Base-by-base conservation (phyloP, 2,329 filamentous ascomycete species). In the Parafenestella ontariensis region DNA sequence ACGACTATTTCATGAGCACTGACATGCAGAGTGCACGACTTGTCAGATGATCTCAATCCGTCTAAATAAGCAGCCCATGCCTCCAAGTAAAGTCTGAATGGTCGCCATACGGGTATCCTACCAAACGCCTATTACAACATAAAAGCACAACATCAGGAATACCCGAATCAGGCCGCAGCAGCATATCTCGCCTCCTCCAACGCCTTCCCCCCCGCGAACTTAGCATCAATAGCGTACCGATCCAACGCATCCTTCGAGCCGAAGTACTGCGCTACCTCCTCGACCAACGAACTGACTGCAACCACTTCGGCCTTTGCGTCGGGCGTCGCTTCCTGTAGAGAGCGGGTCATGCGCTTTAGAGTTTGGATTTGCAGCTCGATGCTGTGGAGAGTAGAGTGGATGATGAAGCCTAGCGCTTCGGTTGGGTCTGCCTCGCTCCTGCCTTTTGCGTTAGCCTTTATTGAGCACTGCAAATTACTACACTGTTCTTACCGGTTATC, bases 271-370 rank as follows among this genome's bases (percentile, higher is more conserved):
- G 49, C 55, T 3, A 59, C 51, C 17, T 72, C 64, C 33, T 52
- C 34, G 2, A 69, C 58, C 15, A 70, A 51, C 18, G 31, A 47
- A 4, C 52, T 26, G 1, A 70, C 58, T 9, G 56, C 58, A 0
- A 52, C 29, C 6, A 70, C 53, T 39, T 72, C 66, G 1, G 58
- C 54, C 23, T 48, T 57, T 2, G 61, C 61, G 24, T 60, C 58
- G 13, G 58, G 61, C 3, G 65, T 65, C 2, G 61, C 65, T 20
- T 72, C 69, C 40, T 71, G 69, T 17, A 70, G 42, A 1, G 61
- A 58, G 7, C 64, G 64, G 9, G 68, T 60, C 9, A 72, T 23
- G 8, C 56, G 49, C 48, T 68, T 70, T 11, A 72, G 46, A 1
- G 49, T 62, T 17, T 62, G 57, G 17, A 68, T 64, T 40, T 70